Base-by-base conservation (phyloP, 208 protist species). In the Borovskyia barvae region DNA sequence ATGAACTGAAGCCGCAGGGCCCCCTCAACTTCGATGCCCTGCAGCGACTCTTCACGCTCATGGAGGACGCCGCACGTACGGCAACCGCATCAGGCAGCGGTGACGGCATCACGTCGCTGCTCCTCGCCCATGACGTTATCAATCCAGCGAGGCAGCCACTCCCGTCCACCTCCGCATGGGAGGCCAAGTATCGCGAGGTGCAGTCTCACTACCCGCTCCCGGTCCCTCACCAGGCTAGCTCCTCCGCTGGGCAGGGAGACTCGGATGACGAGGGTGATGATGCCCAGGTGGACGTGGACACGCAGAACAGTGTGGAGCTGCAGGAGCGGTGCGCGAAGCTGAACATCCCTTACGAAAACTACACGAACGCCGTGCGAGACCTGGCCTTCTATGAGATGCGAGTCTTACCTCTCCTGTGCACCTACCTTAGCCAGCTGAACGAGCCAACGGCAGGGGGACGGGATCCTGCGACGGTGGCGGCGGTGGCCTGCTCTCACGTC, bases 181-280 rank as follows among this genome's bases (percentile, higher is more conserved):
- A 77, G 55, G 69, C 67, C 17, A 75, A 78, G 52, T 75, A 87
- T 30, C 61, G 66, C 22, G 77, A 79, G 25, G 54, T 93, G 30
- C 63, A 68, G 26, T 19, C 45, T 19, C 87, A 66, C 35, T 93
- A 86, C 67, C 82, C 87, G 2, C 75, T 93, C 4, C 85, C 85
- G 4, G 24, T 37, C 5, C 22, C 51, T 15, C 71, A 32, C 25
- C 36, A 54, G 0, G 50, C 22, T 2, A 47, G 3, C 26, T 35
- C 46, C 17, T 14, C 22, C 26, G 22, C 36, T 6, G 39, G 17
- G 5, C 17, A 24, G n/a, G 15, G 19, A 6, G 8, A 26, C 14
- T 45, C 53, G 19, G 59, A 72, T 14, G 57, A 67, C 15, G 65
- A 72, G 6, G 62, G 48, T 1, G 68, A 73, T 14, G 70, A 66